Percentiles rank a stretch among this genome's conserved stretches.
These are phyloP conservation scores for Podochytrium sp. DNA, from an alignment of 192 early-diverging fungal species.

Conservation along the genomic window DNA sequence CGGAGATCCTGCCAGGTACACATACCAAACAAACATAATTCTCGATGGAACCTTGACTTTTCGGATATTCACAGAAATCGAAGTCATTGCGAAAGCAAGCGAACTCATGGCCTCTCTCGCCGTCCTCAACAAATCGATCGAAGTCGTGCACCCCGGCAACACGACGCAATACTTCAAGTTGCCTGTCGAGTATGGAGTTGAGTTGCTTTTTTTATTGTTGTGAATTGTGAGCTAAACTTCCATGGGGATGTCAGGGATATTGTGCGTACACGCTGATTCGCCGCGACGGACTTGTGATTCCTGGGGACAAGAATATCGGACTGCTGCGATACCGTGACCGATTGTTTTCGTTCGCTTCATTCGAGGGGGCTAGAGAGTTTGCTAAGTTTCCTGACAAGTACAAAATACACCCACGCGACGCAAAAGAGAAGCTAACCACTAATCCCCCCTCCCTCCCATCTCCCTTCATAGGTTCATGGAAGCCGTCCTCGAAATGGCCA, in stretches of 20 bases:
- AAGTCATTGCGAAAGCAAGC: constrained; percentile 49
- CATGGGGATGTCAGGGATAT: constrained; percentile 43
- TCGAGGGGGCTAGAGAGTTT: constrained; percentile 48
- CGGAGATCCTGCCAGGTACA: constrained; percentile 52
- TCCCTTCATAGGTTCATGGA: constrained; percentile 55
- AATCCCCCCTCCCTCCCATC: no score
- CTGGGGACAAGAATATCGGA: constrained; percentile 61
- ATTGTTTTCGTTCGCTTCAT: constrained; percentile 51
- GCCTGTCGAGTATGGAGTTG: constrained; percentile 59
- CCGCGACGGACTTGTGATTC: constrained; percentile 52
- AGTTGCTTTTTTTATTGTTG: background rate
- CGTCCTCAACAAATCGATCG: constrained; percentile 52
- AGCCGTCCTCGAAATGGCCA: constrained; percentile 50
- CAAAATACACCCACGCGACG: background rate
- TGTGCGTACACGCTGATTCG: constrained; percentile 54
- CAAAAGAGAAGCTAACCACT: background rate
- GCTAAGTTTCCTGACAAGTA: constrained; percentile 50
- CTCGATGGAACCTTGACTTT: background rate
- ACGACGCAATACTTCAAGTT: constrained; percentile 60
- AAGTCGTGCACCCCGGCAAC: constrained; percentile 63
- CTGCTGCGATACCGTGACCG: constrained; percentile 55
- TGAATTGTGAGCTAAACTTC: background rate
- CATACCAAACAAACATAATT: background rate
- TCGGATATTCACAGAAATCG: constrained; percentile 34
- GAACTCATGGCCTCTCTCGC: constrained; percentile 52